Evolutionary conservation across 192 early-diverging fungal genomes (phyloP), one percentile per base, ranked within the genome.

Genomic region (Chytriomyces sp.): DNA sequence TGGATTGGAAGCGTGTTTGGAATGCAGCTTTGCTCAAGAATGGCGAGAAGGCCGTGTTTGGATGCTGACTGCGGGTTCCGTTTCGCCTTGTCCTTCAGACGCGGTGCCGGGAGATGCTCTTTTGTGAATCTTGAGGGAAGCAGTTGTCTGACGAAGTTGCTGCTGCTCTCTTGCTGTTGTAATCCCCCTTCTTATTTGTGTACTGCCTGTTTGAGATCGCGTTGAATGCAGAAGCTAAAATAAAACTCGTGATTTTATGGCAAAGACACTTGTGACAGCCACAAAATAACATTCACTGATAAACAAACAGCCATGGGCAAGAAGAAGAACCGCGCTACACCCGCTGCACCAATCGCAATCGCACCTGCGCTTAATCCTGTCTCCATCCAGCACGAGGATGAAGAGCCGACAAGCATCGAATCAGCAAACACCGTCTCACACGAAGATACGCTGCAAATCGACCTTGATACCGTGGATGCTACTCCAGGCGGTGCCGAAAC

Each of bases 141-240:
- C 28, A 35, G 9, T 2, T 35, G 28, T 35, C 28, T 35, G 28
- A 35, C 2, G 28, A 35, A 35, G 28, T 35, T 2, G 28, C 28
- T 35, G 28, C 28, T 35, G 28, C 28, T 35, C 28, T 35, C 2
- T 35, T 35, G 28, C 28, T 35, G 28, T 2, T 35, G 28, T 67
- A 5, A 69, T 71, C 18, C 75, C 75, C 6, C 35, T 62, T 0
- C 84, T 81, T 9, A 68, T 83, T 18, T 81, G 80, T 77, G 28
- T 35, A 2, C 28, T 35, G 28, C 28, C 28, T 35, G 28, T 35
- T 35, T 35, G 28, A 35, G 28, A 35, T 35, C 28, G 28, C 28
- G 28, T n/a, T n/a, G n/a, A n/a, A n/a, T n/a, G 28, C 28, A 35
- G 72, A 35, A 35, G 28, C 28, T 35, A 35, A 35, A 35, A 35